Percentiles rank a stretch among this genome's conserved stretches.
These are phyloP conservation scores for Yamadazyma philogaea DNA, from an alignment of 805 yeast species.

Conservation along the genomic window DNA sequence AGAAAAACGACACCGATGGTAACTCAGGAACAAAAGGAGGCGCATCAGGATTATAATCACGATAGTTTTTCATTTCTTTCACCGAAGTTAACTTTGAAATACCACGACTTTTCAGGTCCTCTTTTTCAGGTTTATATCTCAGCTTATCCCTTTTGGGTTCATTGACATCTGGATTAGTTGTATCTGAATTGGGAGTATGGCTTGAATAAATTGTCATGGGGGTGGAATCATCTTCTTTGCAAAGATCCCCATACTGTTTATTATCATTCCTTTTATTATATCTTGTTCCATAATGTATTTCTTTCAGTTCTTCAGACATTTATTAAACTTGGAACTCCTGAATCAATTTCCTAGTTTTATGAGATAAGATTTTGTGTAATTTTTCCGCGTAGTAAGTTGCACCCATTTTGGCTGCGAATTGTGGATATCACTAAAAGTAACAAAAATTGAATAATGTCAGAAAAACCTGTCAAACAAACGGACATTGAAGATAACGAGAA, in stretches of 20 bases:
- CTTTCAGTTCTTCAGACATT: not conserved
- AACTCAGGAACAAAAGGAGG: constrained; percentile 19
- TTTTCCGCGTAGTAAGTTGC: constrained; percentile 8
- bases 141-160: not conserved
- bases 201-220: too few relatives aligned
- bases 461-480: not conserved
- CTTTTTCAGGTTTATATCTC: not conserved
- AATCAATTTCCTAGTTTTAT: constrained; percentile 10
- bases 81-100: not conserved
- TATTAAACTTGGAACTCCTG: constrained; percentile 5
- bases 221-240: too few relatives aligned
- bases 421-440: not conserved
- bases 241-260: too few relatives aligned
- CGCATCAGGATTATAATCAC: constrained; percentile 20
- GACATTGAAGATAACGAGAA: not conserved
- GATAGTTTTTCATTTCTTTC: not conserved
- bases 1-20: not conserved
- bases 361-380: constrained; percentile 12
- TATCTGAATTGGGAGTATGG: not conserved
- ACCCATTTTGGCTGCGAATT: constrained; percentile 10
- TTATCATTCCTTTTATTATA: not conserved
- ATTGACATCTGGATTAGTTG: not conserved
- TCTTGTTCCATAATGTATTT: not conserved
- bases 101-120: not conserved
- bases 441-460: not conserved